These are phyloP conservation scores for Gaultheria prostrata DNA, from an alignment of 148 eudicot genomes.

Conservation along the genomic window DNA sequence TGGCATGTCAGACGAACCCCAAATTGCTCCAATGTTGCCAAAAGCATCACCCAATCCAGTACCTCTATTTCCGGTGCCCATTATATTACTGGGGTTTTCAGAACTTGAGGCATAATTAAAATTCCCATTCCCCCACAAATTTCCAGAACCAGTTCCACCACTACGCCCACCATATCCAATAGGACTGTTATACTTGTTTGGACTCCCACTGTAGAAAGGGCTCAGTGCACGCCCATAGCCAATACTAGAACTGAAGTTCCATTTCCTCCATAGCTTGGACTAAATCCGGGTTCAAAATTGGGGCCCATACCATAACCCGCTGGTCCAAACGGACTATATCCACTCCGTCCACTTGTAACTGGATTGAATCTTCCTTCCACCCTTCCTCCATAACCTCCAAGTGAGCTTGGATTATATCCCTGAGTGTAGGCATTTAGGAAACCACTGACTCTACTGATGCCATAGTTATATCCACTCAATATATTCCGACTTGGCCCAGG, in stretches of 20 bases:
- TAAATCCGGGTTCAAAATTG: constrained; percentile 56
- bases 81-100: constrained; percentile 36
- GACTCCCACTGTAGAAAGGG: constrained; percentile 38
- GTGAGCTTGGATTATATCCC: constrained; percentile 50
- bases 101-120: constrained; percentile 35
- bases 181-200: constrained; percentile 41
- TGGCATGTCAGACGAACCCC: constrained; percentile 57
- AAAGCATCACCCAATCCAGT: constrained; percentile 32
- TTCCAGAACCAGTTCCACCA: constrained; percentile 47
- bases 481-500: constrained; percentile 62
- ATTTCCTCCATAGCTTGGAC: constrained; percentile 42
- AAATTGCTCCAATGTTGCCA: constrained; percentile 54
- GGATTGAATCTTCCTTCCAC: constrained; percentile 67
- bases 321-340: constrained; percentile 58
- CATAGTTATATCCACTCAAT: constrained; percentile 44
- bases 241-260: constrained; percentile 41
- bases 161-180: constrained; percentile 41
- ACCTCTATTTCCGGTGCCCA: constrained; percentile 41
- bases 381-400: constrained; percentile 57
- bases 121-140: constrained; percentile 72
- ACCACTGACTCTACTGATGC: constrained; percentile 54
- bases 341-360: constrained; percentile 50
- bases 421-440: constrained; percentile 61
- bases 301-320: constrained; percentile 48
- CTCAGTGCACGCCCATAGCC: constrained; percentile 55